A percentile compares a stretch with the other conserved stretches of the same genome.
Conservation (phyloP, 2,329 filamentous ascomycete genomes). For the Chalaropsis thielavioides region DNA sequence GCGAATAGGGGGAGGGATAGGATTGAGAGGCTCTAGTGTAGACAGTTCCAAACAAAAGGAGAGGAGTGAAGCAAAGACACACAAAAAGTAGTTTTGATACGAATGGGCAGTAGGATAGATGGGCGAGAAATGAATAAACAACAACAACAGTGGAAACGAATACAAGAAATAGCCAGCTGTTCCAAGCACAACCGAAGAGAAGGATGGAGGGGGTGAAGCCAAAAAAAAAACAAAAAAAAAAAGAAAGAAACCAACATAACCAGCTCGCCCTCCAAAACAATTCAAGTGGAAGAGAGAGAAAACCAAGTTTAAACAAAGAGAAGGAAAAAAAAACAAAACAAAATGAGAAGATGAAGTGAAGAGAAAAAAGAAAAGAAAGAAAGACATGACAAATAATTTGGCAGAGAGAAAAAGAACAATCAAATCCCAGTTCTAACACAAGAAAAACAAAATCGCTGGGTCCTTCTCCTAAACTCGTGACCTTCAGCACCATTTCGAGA, state of each 20-base stretch:
- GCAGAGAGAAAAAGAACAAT: slow-evolving; percentile 18
- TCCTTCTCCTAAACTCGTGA: slow-evolving; percentile 23
- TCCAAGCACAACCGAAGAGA: not conserved
- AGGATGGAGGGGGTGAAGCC: slow-evolving; percentile 19
- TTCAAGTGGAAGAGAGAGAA: slow-evolving; percentile 13
- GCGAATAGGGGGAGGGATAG: no score
- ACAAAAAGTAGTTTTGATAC: not conserved
- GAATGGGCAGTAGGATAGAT: not conserved
- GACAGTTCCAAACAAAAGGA: no score
- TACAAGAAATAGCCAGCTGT: not conserved
- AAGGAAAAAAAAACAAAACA: slow-evolving; percentile 21
- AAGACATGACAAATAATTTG: slow-evolving; percentile 19
- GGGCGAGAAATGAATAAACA: no score
- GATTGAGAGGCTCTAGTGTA: no score
- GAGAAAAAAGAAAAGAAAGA: slow-evolving; percentile 11
- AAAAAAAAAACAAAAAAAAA: slow-evolving; percentile 18
- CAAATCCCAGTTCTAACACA: slow-evolving; percentile 13
- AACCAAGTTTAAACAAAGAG: slow-evolving; percentile 13
- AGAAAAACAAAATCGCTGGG: slow-evolving; percentile 19
- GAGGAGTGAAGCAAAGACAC: not conserved
- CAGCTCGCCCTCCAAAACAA: not conserved
- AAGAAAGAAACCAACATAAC: slow-evolving; percentile 11
- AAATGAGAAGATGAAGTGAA: slow-evolving; percentile 14
- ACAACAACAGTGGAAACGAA: not conserved
- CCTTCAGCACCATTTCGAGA: slow-evolving; percentile 23